Percentiles rank a stretch among this genome's conserved stretches.
Conservation (phyloP, 805 yeast species). For the Pichia manshurica region DNA sequence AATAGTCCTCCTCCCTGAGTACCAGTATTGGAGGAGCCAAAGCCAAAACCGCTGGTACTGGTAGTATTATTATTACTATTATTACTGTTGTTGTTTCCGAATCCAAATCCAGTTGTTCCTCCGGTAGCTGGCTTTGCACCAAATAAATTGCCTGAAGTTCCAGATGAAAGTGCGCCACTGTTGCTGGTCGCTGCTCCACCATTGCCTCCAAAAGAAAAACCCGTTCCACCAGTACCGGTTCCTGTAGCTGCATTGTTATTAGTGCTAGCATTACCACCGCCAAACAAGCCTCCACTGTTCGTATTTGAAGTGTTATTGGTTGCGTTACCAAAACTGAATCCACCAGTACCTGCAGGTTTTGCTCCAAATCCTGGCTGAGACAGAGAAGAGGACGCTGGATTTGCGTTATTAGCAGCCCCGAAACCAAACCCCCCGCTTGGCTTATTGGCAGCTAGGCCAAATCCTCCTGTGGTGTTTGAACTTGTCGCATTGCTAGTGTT, state of each 20-base stretch:
- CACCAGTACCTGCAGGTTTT: conserved; percentile 2
- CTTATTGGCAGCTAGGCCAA: not conserved
- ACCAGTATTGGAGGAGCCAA: conserved; percentile 15
- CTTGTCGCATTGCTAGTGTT: not conserved
- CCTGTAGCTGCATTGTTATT: not conserved
- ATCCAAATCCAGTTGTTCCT: conserved; percentile 18
- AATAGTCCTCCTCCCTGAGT: conserved; percentile 22
- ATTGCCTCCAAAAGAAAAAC: not conserved
- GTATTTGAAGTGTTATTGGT: conserved; percentile 2
- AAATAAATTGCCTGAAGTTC: conserved; percentile 17
- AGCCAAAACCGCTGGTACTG: conserved; percentile 28
- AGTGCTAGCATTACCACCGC: conserved; percentile 1
- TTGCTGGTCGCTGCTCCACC: not conserved
- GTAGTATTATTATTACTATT: conserved; percentile 7
- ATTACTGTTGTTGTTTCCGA: conserved; percentile 18
- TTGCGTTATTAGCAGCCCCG: not conserved
- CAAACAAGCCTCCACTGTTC: not conserved
- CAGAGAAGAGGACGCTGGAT: not conserved
- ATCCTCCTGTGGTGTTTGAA: not conserved
- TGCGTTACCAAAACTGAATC: conserved; percentile 14
- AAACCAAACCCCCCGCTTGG: not conserved
- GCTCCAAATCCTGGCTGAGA: conserved; percentile 2
- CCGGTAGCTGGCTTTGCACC: conserved; percentile 18
- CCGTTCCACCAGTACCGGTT: not conserved
- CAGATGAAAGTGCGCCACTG: not conserved